Percentiles rank a stretch among this genome's conserved stretches.
Conservation (phyloP, 2,329 filamentous ascomycete species). For the Diaporthe longicolla region DNA sequence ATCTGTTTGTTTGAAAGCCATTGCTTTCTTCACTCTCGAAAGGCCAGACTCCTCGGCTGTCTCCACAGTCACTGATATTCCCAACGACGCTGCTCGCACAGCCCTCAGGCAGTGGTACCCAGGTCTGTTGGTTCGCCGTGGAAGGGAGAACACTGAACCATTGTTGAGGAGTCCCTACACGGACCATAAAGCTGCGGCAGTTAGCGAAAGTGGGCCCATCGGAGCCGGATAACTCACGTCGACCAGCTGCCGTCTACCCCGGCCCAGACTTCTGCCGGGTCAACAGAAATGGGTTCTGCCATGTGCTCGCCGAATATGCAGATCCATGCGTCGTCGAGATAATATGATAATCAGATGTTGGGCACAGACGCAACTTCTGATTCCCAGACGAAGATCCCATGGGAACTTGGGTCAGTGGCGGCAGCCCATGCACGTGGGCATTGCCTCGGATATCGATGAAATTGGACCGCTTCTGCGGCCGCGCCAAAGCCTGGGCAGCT, state of each 20-base stretch:
- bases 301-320: not conserved
- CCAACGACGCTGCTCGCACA: slow-evolving; percentile 15
- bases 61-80: slow-evolving; percentile 9
- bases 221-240: slow-evolving; percentile 7
- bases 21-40: slow-evolving; percentile 17
- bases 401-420: not conserved
- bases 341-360: not conserved
- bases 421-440: not conserved
- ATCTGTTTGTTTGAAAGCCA: slow-evolving; percentile 5
- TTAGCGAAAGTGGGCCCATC: slow-evolving; percentile 13
- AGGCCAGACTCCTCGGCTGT: slow-evolving; percentile 27
- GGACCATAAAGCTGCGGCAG: slow-evolving; percentile 7
- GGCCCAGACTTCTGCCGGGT: slow-evolving; percentile 19
- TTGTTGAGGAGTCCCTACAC: slow-evolving; percentile 22
- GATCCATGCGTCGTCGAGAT: not conserved
- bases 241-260: slow-evolving; percentile 23
- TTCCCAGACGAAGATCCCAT: not conserved
- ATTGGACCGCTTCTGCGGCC: slow-evolving; percentile 17
- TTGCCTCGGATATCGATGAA: slow-evolving; percentile 12
- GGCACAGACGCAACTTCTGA: not conserved
- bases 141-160: slow-evolving; percentile 26
- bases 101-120: slow-evolving; percentile 5
- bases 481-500: slow-evolving; percentile 20
- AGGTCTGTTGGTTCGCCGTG: slow-evolving; percentile 24
- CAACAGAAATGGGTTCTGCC: slow-evolving; percentile 27